Base-by-base conservation (phyloP, 148 eudicot species). In the Gaultheria prostrata region DNA sequence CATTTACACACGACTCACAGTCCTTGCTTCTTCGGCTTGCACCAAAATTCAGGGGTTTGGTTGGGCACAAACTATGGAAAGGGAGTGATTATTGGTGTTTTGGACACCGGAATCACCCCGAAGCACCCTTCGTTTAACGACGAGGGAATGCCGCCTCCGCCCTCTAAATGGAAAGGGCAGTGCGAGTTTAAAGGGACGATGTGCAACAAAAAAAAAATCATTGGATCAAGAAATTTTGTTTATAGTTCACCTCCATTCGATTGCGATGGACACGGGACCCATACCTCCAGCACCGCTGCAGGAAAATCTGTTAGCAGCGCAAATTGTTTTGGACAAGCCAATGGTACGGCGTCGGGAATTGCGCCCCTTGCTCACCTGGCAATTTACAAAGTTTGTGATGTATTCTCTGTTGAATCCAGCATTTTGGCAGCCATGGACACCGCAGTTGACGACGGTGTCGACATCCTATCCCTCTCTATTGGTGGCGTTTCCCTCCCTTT, bases 141-240 rank as follows among this genome's bases (percentile, higher is more conserved):
- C 45, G 82, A 88, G 6, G 91, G 86, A 0, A 78, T 93, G 77
- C 89, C 85, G 1, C 86, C 91, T 9, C 76, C 90, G 6, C 92
- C 97, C 0, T 3, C 83, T 8, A 87, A 85, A 17, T 92, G 92
- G 89, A 92, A 86, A 61, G 97, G 94, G 30, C n/a, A 61, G 80
- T 92, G 92, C 81, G 82, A 86, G 24, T 91, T 91, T 35, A 86
- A 85, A 6, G 28, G 73, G 5, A 30, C 80, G 1, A 32, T 69
- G 0, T 93, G 97, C 76, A 92, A 93, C 82, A 88, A 88, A 35
- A 88, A 88, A 35, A 93, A 93, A 48, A 67, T 92, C 26, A 87
- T 92, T 6, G 98, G 95, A 1, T 95, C 87, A 0, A 83, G 93
- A 33, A 78, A 78, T 51, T 89, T 88, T 45, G 10, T 26, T 2